A percentile compares a stretch with the other conserved stretches of the same genome.
phyloP scores from a whole-genome alignment of 2,329 filamentous ascomycete genomes.

The Rhinocladiella mackenziei region DNA sequence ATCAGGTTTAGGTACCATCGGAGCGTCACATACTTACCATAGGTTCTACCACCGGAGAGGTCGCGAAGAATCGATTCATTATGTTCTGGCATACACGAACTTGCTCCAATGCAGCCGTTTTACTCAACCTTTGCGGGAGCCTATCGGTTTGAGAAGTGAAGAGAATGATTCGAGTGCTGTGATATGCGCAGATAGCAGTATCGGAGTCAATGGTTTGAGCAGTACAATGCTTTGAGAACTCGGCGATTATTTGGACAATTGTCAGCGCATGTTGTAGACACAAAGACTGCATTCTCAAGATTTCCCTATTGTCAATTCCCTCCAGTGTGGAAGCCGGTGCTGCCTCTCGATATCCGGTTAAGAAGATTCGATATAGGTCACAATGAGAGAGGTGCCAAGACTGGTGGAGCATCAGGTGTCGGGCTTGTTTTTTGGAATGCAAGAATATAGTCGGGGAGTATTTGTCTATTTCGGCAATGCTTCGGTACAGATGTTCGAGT shows the following conservation, averaged over 20 bases:
- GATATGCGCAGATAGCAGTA: slow-evolving; percentile 19
- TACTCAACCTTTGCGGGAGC: slow-evolving; percentile 9
- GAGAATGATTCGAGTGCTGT: slow-evolving; percentile 17
- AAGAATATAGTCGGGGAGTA: slow-evolving; percentile 15
- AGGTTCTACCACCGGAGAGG: slow-evolving; percentile 15
- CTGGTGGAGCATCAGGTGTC: slow-evolving; percentile 21
- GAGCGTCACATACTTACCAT: slow-evolving; percentile 5
- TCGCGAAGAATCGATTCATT: slow-evolving; percentile 13
- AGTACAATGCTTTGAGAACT: slow-evolving; percentile 16
- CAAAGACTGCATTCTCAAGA: slow-evolving; percentile 5
- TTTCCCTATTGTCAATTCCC: slow-evolving; percentile 13
- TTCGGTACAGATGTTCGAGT: slow-evolving; percentile 17
- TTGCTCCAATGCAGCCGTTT: slow-evolving; percentile 12
- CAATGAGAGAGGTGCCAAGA: slow-evolving; percentile 23
- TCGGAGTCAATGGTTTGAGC: slow-evolving; percentile 16
- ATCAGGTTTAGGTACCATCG: background rate
- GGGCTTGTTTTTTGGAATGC: slow-evolving; percentile 12
- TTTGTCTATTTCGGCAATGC: slow-evolving; percentile 14
- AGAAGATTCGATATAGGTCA: slow-evolving; percentile 22
- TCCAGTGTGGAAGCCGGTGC: slow-evolving; percentile 13
- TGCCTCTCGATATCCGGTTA: slow-evolving; percentile 20
- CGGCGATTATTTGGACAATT: slow-evolving; percentile 17
- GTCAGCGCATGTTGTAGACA: slow-evolving; percentile 18
- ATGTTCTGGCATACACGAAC: slow-evolving; percentile 13
- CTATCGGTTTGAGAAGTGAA: slow-evolving; percentile 12